A percentile compares a stretch with the other conserved stretches of the same genome.
Conservation (phyloP, 495 filamentous ascomycete species). For the Hypoxylon lienhwacheense region DNA sequence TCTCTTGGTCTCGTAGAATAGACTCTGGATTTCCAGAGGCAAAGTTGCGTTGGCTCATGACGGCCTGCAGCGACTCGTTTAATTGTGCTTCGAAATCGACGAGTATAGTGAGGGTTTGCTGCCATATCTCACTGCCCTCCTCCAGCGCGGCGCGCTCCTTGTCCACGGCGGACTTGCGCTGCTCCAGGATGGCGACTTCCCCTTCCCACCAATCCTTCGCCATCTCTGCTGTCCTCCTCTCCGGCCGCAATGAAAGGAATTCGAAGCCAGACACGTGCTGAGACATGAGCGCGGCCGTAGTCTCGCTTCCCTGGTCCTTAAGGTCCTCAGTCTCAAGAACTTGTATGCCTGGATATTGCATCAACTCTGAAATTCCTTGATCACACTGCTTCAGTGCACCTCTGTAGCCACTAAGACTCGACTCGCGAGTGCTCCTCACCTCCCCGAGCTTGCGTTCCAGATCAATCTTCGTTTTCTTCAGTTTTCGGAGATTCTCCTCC, state of each 20-base stretch:
- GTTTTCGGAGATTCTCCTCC: constrained; percentile 63
- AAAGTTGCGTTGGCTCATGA: constrained; percentile 7
- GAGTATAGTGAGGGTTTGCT: constrained; percentile 64
- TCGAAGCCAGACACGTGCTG: constrained; percentile 44
- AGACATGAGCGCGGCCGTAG: constrained; percentile 32
- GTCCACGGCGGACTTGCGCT: constrained; percentile 62
- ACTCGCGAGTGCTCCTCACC: constrained; percentile 60
- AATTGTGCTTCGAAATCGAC: constrained; percentile 69
- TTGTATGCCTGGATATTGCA: constrained; percentile 54
- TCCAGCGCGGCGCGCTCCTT: constrained; percentile 76
- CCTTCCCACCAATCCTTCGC: constrained; percentile 73
- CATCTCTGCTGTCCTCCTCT: constrained; percentile 75
- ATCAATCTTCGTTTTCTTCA: constrained; percentile 65
- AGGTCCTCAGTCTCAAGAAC: constrained; percentile 47
- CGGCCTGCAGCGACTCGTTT: constrained; percentile 54
- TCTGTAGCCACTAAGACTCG: constrained; percentile 54
- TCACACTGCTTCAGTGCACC: constrained; percentile 49
- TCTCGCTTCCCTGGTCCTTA: constrained; percentile 20
- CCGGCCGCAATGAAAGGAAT: constrained; percentile 61
- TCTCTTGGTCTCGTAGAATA: constrained; percentile 50
- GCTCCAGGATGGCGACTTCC: constrained; percentile 61
- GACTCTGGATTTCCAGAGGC: constrained; percentile 32
- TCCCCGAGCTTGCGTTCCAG: constrained; percentile 63
- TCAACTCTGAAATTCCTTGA: constrained; percentile 46
- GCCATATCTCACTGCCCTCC: constrained; percentile 81